Evolutionary conservation across 345 rosid genomes (phyloP).

Genomic region (Gossypium turneri): DNA sequence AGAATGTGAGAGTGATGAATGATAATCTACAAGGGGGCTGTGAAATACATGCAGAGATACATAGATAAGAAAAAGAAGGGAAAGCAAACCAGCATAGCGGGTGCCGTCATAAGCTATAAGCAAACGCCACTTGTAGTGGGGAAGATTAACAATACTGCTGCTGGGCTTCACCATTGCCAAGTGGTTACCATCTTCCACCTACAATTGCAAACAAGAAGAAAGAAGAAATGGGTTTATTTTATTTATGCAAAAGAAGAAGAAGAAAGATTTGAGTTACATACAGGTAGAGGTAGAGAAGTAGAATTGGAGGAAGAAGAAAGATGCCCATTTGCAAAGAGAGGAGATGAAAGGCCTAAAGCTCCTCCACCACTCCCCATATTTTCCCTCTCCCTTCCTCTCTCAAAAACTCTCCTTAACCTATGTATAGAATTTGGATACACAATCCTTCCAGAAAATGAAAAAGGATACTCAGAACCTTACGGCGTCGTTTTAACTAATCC

Average conservation of each 20-base stretch:
- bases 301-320: conserved; percentile 26
- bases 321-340: conserved; percentile 23
- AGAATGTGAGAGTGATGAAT: background rate
- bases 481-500: background rate
- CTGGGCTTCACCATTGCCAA: conserved; percentile 26
- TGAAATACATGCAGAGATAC: background rate
- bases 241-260: background rate
- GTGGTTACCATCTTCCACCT: conserved; percentile 19
- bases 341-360: conserved; percentile 32
- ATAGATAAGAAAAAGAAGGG: background rate
- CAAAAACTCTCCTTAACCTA: background rate
- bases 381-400: background rate
- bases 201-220: background rate
- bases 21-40: background rate
- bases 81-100: conserved; percentile 51
- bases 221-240: background rate
- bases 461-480: background rate
- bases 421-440: background rate
- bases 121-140: conserved; percentile 71
- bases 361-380: conserved; percentile 32
- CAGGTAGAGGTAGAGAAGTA: conserved; percentile 24
- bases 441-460: too few species aligned
- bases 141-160: conserved; percentile 11
- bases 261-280: background rate
- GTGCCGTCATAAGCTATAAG: conserved; percentile 84